Evolutionary conservation across 2,329 filamentous ascomycete species (phyloP).

Genomic region (Clonostachys chloroleuca): DNA sequence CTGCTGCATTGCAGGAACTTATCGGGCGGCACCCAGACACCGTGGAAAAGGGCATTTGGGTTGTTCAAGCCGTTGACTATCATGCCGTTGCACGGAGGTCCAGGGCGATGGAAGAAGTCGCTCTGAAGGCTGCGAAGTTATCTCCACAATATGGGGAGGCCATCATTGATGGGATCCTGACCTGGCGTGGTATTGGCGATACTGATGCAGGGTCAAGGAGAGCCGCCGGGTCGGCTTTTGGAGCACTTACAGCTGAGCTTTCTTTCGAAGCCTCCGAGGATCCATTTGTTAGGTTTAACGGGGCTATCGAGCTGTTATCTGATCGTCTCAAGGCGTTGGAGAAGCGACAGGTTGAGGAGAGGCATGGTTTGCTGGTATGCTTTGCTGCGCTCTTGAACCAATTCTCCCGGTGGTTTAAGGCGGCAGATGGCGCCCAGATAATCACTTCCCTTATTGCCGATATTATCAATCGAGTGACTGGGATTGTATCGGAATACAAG

Average conservation of each 20-base stretch:
- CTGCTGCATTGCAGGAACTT: constrained; percentile 89
- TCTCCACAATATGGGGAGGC: constrained; percentile 65
- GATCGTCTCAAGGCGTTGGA: constrained; percentile 37
- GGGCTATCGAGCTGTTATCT: constrained; percentile 35
- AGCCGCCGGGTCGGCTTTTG: constrained; percentile 66
- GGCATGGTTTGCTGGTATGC: constrained; percentile 62
- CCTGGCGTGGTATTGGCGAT: constrained; percentile 87
- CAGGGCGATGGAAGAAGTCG: constrained; percentile 75
- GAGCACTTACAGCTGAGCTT: constrained; percentile 44
- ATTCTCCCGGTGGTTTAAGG: constrained; percentile 21
- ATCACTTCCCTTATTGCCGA: constrained; percentile 15
- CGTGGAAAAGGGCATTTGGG: constrained; percentile 72
- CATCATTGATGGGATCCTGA: constrained; percentile 65
- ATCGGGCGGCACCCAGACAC: constrained; percentile 89
- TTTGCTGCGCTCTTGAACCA: constrained; percentile 54
- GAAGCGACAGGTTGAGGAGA: constrained; percentile 60
- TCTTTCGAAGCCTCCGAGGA: constrained; percentile 12
- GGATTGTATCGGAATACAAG: constrained; percentile 34
- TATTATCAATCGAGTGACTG: constrained; percentile 15
- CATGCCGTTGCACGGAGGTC: constrained; percentile 86
- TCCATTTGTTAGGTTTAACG: constrained; percentile 16
- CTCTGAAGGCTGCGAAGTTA: constrained; percentile 62
- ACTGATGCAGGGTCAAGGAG: constrained; percentile 70
- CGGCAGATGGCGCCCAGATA: background rate
- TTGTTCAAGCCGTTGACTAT: constrained; percentile 91